phyloP scores from a whole-genome alignment of 1,284 basidiomycete species.

The Acaromyces ingoldii region DNA sequence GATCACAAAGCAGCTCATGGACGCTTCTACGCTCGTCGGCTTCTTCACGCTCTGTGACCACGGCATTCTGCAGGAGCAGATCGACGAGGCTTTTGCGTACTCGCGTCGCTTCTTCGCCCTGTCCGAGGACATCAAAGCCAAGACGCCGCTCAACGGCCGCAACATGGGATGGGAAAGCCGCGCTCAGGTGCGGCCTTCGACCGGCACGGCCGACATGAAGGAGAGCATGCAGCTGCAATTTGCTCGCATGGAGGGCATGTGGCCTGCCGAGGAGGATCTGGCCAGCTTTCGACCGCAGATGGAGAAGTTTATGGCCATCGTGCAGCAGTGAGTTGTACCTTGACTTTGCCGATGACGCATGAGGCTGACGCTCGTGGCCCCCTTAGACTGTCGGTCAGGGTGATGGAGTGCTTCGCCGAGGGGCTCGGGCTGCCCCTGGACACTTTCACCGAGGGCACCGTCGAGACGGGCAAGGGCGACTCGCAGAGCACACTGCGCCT shows the following conservation, averaged over 20 bases:
- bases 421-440: slow-evolving; percentile 58
- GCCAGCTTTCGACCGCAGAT: slow-evolving; percentile 60
- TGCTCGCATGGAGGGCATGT: slow-evolving; percentile 54
- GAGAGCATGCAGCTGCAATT: slow-evolving; percentile 56
- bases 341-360: not conserved
- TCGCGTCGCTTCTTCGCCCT: slow-evolving; percentile 59
- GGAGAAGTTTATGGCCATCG: slow-evolving; percentile 57
- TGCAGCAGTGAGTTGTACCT: slow-evolving; percentile 51
- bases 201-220: slow-evolving; percentile 55
- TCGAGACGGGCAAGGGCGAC: slow-evolving; percentile 29
- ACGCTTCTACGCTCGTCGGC: slow-evolving; percentile 28
- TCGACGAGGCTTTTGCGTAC: slow-evolving; percentile 59
- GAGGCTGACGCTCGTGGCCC: not conserved
- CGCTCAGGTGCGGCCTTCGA: slow-evolving; percentile 53
- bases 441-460: slow-evolving; percentile 41
- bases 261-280: slow-evolving; percentile 59
- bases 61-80: slow-evolving; percentile 54
- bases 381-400: slow-evolving; percentile 55
- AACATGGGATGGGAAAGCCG: slow-evolving; percentile 53
- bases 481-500: slow-evolving; percentile 61
- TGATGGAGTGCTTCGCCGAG: slow-evolving; percentile 53
- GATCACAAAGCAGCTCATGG: slow-evolving; percentile 34
- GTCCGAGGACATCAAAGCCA: slow-evolving; percentile 58
- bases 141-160: slow-evolving; percentile 58
- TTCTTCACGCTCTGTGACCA: slow-evolving; percentile 53